Evolutionary conservation across 1,284 basidiomycete genomes (phyloP).

Genomic region (Singerocomus rubriflavus): DNA sequence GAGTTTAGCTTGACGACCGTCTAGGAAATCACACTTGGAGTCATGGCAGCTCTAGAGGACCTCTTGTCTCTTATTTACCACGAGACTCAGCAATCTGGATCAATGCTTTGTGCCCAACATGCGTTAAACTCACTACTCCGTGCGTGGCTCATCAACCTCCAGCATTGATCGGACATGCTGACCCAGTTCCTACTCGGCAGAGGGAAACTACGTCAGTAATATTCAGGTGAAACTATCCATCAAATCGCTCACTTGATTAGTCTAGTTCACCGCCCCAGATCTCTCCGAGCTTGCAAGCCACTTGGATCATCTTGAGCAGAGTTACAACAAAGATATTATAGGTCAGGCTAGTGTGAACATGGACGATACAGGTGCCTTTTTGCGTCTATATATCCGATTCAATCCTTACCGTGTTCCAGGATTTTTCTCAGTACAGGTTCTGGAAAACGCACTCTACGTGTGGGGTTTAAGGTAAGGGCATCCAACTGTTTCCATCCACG

Average conservation of each 20-base stretch:
- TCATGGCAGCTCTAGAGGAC: slow-evolving; percentile 58
- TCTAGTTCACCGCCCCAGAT: slow-evolving; percentile 81
- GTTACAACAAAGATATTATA: slow-evolving; percentile 47
- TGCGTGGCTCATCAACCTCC: slow-evolving; percentile 29
- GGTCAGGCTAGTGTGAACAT: slow-evolving; percentile 68
- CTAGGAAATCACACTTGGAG: slow-evolving; percentile 3
- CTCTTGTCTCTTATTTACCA: slow-evolving; percentile 67
- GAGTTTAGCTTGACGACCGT: slow-evolving; percentile 17
- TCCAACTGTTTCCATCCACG: slow-evolving; percentile 1
- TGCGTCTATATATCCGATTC: not conserved
- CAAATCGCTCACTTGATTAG: slow-evolving; percentile 18
- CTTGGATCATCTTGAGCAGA: slow-evolving; percentile 63
- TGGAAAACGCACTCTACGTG: slow-evolving; percentile 78
- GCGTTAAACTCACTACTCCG: slow-evolving; percentile 79
- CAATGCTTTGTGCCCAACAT: slow-evolving; percentile 85
- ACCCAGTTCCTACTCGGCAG: slow-evolving; percentile 35
- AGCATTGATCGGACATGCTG: slow-evolving; percentile 7
- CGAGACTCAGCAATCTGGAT: slow-evolving; percentile 71
- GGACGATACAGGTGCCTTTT: slow-evolving; percentile 73
- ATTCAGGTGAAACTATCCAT: not conserved
- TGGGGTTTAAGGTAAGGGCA: slow-evolving; percentile 71
- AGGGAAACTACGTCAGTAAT: slow-evolving; percentile 64
- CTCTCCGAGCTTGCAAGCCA: slow-evolving; percentile 76
- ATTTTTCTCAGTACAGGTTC: slow-evolving; percentile 84
- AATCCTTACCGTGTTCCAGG: slow-evolving; percentile 41